phyloP scores from a whole-genome alignment of 1,284 basidiomycete species.

The Leccinum subrobustum region DNA sequence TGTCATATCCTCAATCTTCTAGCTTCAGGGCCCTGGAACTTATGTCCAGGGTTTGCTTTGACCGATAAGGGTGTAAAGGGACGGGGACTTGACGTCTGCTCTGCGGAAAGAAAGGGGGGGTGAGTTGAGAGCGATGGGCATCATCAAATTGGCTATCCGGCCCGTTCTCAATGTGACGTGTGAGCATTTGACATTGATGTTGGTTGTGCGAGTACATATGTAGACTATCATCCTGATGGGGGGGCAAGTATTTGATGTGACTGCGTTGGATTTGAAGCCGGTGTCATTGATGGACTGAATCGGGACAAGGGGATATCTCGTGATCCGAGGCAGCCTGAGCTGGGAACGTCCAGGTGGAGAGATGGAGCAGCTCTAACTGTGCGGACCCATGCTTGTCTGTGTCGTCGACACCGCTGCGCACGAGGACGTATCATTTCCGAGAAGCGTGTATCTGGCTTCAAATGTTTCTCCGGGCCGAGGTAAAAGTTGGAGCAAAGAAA shows the following conservation, averaged over 20 bases:
- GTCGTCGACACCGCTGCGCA: background rate
- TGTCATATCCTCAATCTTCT: constrained; percentile 24
- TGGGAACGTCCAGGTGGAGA: constrained; percentile 1
- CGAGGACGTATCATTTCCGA: background rate
- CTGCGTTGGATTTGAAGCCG: background rate
- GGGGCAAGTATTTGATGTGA: background rate
- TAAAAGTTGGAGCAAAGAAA: constrained; percentile 21
- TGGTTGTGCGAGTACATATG: background rate
- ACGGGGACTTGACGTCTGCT: constrained; percentile 41
- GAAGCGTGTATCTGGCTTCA: background rate
- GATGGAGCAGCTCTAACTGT: background rate
- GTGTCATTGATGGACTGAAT: background rate
- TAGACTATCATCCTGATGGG: background rate
- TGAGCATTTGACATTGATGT: background rate
- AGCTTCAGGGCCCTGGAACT: constrained; percentile 29
- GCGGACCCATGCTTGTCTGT: constrained; percentile 2
- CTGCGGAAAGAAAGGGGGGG: background rate
- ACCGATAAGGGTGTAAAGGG: constrained; percentile 45
- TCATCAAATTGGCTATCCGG: background rate
- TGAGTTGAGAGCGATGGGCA: background rate
- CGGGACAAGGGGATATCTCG: background rate
- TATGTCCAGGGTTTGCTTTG: constrained; percentile 43
- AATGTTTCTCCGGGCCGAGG: background rate
- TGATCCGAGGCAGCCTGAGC: background rate
- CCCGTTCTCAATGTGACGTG: background rate